Percentiles rank a stretch among this genome's conserved stretches.
phyloP scores from a whole-genome alignment of 768 basidiomycete species.

The Calocera cornea region DNA sequence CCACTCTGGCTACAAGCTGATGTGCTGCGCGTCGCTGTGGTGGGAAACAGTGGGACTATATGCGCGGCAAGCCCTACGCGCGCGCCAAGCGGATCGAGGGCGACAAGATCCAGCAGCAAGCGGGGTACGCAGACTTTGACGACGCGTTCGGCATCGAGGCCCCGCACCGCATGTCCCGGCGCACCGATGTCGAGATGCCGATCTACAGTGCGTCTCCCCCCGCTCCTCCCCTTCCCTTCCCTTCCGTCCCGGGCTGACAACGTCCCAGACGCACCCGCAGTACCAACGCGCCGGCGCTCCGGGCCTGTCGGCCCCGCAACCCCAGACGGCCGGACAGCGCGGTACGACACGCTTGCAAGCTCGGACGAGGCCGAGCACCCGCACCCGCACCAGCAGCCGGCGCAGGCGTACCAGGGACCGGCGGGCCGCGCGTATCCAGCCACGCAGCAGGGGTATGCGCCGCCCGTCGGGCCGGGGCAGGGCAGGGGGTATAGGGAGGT shows the following conservation, averaged over 20 bases:
- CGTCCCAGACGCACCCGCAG: not conserved
- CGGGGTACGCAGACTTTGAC: constrained; percentile 13
- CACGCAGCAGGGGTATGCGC: not conserved
- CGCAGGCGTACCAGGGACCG: not conserved
- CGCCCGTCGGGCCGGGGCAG: not conserved
- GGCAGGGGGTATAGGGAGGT: not conserved
- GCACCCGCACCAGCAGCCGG: not conserved
- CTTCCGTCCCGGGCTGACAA: not conserved
- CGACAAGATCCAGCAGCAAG: constrained; percentile 7
- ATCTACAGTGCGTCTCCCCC: not conserved
- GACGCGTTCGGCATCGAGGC: constrained; percentile 7
- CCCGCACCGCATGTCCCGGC: not conserved
- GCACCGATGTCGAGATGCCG: not conserved
- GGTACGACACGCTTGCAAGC: not conserved
- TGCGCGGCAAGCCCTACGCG: constrained; percentile 24
- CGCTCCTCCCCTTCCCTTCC: not conserved
- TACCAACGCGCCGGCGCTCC: not conserved
- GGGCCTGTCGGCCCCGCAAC: not conserved
- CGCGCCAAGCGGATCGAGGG: constrained; percentile 10
- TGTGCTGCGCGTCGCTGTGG: constrained; percentile 44
- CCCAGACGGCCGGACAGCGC: not conserved
- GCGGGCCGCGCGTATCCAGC: not conserved
- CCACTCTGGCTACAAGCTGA: constrained; percentile 47
- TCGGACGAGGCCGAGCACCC: not conserved
- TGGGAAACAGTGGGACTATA: constrained; percentile 40